These are phyloP conservation scores for Tephrocybe sp. DNA, from an alignment of 768 basidiomycete genomes.

Conservation along the genomic window DNA sequence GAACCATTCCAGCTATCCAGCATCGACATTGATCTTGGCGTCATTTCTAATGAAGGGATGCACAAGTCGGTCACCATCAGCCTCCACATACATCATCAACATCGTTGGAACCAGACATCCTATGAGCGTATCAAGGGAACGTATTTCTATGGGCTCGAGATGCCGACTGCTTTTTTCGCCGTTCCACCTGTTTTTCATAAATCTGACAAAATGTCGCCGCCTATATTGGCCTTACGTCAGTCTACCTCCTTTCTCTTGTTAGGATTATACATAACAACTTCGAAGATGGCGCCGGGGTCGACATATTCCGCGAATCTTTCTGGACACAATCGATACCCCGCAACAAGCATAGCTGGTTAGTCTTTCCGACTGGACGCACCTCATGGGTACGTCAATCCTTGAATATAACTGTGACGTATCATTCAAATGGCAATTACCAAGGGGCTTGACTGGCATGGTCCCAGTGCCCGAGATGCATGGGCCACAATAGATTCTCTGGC, in stretches of 20 bases:
- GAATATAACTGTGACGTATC: no score
- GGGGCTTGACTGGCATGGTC: constrained; percentile 95
- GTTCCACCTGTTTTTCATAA: constrained; percentile 50
- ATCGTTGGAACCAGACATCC: constrained; percentile 35
- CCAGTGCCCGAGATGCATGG: constrained; percentile 74
- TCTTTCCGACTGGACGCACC: constrained; percentile 82
- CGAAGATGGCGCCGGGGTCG: constrained; percentile 86
- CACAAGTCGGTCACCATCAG: constrained; percentile 29
- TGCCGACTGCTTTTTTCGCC: constrained; percentile 58
- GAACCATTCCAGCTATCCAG: constrained; percentile 30
- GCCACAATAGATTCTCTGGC: constrained; percentile 56
- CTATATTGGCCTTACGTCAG: constrained; percentile 67
- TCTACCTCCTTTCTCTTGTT: constrained; percentile 8
- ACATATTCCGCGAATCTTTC: constrained; percentile 52
- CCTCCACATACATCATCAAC: constrained; percentile 47
- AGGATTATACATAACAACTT: neutral
- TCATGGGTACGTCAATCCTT: constrained; percentile 87
- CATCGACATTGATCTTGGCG: constrained; percentile 38
- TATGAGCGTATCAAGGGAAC: constrained; percentile 49
- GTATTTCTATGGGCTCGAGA: constrained; percentile 55
- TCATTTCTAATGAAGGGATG: constrained; percentile 27
- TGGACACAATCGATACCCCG: constrained; percentile 66
- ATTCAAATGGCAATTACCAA: no score
- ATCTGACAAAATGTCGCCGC: constrained; percentile 33
- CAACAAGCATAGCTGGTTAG: constrained; percentile 66